Evolutionary conservation across 176 grass and related monocot genomes (phyloP), one percentile per base, ranked within the genome.

Genomic region (Carex parvula): DNA sequence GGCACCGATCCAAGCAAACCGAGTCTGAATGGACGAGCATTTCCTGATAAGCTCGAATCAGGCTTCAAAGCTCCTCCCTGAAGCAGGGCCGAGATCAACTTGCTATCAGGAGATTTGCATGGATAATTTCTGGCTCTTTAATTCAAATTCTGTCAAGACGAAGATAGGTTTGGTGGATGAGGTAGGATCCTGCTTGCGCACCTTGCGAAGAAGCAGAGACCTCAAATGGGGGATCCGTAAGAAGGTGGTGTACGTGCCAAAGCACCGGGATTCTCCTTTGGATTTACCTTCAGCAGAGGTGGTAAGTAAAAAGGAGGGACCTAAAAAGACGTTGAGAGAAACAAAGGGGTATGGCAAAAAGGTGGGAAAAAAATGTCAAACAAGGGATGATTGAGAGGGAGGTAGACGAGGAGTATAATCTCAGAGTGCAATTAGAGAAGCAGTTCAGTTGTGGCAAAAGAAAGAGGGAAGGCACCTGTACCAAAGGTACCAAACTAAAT

Each of bases 11-110:
- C 10, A 67, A 60, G 11, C 84, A 63, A 26, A 58, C 14, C 18
- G 82, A 78, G 18, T 90, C 95, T 22, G 92, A 97, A 90, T 94
- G 44, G 94, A 97, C 26, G 94, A 97, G 85, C 81, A 83, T 69
- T 97, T 94, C 80, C 84, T 97, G 74, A 92, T 92, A 90, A 97
- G 94, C 85, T 89, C 76, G 57, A 97, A 81, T 84, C 84, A 91
- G 39, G 85, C 92, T 6, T 82, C 86, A 4, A 88, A 85, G 73
- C 85, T 88, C 42, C 75, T 97, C 30, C 79, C 84, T 60, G 83
- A 85, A 53, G 71, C 35, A 35, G 76, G 84, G 32, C 84, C 68
- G 20, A 66, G 2, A 33, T 74, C 88, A 69, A 88, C 86, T 82
- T 50, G 86, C 64, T 15, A 76, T 12, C 41, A 81, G 6, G 77